phyloP scores from a whole-genome alignment of 148 eudicot species.

The Gaultheria prostrata region DNA sequence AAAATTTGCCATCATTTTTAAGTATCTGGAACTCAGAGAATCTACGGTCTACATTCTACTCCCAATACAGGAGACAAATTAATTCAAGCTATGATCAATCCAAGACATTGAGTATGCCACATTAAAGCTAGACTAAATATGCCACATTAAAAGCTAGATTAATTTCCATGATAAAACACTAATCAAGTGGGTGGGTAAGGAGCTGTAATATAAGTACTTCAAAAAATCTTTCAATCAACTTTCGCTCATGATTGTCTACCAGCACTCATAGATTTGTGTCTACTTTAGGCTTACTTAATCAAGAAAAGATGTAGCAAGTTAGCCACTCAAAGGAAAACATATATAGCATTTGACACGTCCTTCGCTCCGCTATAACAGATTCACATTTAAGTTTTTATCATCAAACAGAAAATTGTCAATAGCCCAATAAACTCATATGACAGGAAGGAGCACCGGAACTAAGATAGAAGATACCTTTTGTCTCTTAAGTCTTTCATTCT shows the following conservation, averaged over 20 bases:
- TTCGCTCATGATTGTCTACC: background rate
- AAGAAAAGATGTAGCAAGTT: background rate
- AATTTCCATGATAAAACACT: background rate
- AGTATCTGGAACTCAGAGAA: background rate
- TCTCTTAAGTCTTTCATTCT: slow-evolving; percentile 75
- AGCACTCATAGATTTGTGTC: background rate
- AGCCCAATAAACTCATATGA: background rate
- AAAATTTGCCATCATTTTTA: background rate
- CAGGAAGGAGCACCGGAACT: background rate
- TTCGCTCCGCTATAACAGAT: background rate
- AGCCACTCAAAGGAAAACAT: background rate
- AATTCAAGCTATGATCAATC: background rate
- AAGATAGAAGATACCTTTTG: slow-evolving; percentile 49
- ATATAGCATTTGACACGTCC: background rate
- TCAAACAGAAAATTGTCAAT: background rate
- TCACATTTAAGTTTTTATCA: background rate
- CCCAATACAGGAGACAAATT: slow-evolving; percentile 2
- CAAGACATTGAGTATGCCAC: background rate
- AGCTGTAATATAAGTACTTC: background rate
- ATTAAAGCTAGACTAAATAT: no score
- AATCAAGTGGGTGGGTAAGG: background rate
- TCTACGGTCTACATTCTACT: background rate
- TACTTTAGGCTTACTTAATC: background rate
- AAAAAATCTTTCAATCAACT: background rate
- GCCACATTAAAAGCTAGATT: background rate